Conservation (phyloP, 441 rosid species). For the Aleurites moluccanus region DNA sequence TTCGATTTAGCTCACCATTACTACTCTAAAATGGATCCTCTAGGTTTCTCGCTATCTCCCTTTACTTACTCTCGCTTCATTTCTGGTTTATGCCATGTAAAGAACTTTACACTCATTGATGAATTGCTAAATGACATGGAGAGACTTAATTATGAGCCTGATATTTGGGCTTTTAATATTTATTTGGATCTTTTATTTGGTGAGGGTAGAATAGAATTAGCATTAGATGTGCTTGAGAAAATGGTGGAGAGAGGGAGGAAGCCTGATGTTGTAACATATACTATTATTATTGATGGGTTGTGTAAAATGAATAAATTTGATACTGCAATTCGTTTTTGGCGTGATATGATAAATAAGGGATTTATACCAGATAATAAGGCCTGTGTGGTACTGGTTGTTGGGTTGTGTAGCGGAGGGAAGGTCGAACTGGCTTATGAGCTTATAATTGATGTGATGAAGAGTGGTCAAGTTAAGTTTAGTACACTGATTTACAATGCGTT, state of each 20-base stretch:
- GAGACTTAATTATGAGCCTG: constrained; percentile 57
- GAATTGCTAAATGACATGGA: constrained; percentile 68
- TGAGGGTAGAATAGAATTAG: constrained; percentile 59
- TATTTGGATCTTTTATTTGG: constrained; percentile 67
- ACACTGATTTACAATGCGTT: constrained; percentile 65
- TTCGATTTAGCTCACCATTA: constrained; percentile 59
- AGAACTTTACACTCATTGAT: constrained; percentile 54
- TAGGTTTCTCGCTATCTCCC: constrained; percentile 69
- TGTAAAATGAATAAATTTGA: constrained; percentile 55
- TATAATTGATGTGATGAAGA: constrained; percentile 61
- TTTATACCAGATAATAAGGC: constrained; percentile 60
- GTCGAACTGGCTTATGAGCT: constrained; percentile 91
- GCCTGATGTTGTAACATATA: constrained; percentile 84
- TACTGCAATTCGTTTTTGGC: constrained; percentile 63
- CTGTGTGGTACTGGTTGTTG: constrained; percentile 61
- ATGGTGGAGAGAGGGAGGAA: constrained; percentile 58
- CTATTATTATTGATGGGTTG: constrained; percentile 66
- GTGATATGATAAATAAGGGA: constrained; percentile 60
- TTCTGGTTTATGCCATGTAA: constrained; percentile 68
- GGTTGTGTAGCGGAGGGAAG: constrained; percentile 67
- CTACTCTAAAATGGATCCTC: constrained; percentile 57
- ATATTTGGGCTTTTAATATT: constrained; percentile 76
- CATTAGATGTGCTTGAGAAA: constrained; percentile 55
- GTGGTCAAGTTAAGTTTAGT: constrained; percentile 49
- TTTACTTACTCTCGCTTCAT: constrained; percentile 82